A percentile compares a stretch with the other conserved stretches of the same genome.
Conservation (phyloP, 202 grass and related monocot species). For the Setaria viridis region DNA sequence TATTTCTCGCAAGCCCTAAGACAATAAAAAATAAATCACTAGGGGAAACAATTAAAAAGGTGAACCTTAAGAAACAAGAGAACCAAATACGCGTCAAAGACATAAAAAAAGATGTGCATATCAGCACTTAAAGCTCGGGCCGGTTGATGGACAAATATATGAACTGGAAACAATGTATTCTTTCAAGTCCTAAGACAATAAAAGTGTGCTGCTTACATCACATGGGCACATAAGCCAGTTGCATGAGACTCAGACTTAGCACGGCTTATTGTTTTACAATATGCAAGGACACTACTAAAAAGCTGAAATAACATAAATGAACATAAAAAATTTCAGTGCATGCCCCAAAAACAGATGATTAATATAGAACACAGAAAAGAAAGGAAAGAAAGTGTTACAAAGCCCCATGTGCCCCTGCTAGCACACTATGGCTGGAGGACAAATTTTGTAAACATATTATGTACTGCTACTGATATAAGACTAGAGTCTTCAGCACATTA, state of each 20-base stretch:
- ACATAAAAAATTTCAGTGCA: neutral
- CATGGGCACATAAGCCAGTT: no score
- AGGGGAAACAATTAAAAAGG: neutral
- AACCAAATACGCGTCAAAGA: neutral
- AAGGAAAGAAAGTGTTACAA: neutral
- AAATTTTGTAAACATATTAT: slow-evolving; percentile 32
- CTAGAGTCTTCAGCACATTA: neutral
- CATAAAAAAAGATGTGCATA: slow-evolving; percentile 16
- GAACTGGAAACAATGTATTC: neutral
- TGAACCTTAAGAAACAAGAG: neutral
- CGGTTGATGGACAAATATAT: neutral
- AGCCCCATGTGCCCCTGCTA: slow-evolving; percentile 1
- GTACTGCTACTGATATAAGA: neutral
- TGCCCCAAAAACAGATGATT: neutral
- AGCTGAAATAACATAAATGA: neutral
- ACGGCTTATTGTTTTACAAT: neutral
- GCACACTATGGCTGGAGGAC: slow-evolving; percentile 3
- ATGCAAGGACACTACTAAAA: no score
- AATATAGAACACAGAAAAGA: slow-evolving; percentile 1
- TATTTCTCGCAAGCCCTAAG: neutral
- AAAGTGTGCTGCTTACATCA: neutral
- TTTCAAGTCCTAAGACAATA: neutral
- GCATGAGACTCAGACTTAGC: no score
- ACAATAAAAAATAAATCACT: neutral
- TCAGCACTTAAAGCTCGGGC: slow-evolving; percentile 29